phyloP scores from a whole-genome alignment of 163 green algal species.

The Scenedesmus sp. region DNA sequence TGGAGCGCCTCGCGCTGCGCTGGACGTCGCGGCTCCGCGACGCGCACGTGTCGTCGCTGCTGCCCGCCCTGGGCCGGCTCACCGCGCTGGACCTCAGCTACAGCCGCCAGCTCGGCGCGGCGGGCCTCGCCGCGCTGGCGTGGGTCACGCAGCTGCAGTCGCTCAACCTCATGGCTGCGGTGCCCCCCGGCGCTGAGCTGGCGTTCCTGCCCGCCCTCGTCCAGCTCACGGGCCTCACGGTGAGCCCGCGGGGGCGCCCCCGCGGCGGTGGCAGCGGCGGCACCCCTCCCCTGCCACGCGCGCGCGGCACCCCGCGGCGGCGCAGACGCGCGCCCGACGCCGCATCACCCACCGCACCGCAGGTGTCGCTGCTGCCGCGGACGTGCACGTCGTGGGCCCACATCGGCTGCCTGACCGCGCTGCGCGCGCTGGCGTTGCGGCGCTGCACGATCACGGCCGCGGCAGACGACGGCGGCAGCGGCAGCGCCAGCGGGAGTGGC shows the following conservation, averaged over 20 bases:
- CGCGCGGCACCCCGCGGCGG: neutral
- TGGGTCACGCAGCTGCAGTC: slow-evolving; percentile 23
- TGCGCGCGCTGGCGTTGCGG: slow-evolving; percentile 24
- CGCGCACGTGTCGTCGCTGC: no score
- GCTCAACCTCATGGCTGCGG: slow-evolving; percentile 14
- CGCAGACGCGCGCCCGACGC: neutral
- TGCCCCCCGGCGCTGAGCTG: slow-evolving; percentile 9
- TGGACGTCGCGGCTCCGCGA: no score
- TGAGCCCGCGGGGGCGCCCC: neutral
- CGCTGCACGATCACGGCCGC: slow-evolving; percentile 3
- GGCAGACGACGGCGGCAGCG: neutral
- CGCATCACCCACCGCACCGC: neutral
- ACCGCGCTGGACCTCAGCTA: slow-evolving; percentile 24
- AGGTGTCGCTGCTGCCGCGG: slow-evolving; percentile 17
- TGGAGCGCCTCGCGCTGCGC: no score
- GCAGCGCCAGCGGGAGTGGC: neutral
- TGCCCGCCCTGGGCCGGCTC: neutral
- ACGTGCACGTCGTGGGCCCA: slow-evolving; percentile 9
- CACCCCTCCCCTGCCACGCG: no score
- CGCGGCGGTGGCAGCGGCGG: neutral
- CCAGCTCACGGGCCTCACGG: slow-evolving; percentile 24
- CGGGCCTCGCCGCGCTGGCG: slow-evolving; percentile 13
- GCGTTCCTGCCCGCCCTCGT: slow-evolving; percentile 3
- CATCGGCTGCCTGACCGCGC: slow-evolving; percentile 2
- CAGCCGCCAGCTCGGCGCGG: neutral